Percentiles rank a stretch among this genome's conserved stretches.
phyloP scores from a whole-genome alignment of 768 basidiomycete genomes.

The Kwoniella dejecticola region DNA sequence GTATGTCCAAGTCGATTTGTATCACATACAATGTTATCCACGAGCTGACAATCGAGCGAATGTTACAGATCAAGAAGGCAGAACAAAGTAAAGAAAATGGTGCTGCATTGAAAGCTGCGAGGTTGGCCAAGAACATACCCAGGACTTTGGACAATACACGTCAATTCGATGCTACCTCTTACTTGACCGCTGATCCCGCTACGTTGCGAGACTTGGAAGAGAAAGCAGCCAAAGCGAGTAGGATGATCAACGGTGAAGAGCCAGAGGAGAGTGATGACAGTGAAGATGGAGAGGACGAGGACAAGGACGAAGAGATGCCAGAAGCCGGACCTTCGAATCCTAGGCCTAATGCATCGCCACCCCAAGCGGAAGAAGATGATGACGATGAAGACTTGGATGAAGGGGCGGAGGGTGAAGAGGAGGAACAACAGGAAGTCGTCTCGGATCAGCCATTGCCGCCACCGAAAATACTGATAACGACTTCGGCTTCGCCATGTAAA shows the following conservation, averaged over 20 bases:
- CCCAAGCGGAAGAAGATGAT: slow-evolving; percentile 12
- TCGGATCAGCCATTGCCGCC: slow-evolving; percentile 60
- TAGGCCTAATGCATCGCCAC: slow-evolving; percentile 41
- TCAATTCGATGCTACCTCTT: slow-evolving; percentile 62
- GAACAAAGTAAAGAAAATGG: slow-evolving; percentile 36
- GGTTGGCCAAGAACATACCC: slow-evolving; percentile 80
- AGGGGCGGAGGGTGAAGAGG: slow-evolving; percentile 32
- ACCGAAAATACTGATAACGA: slow-evolving; percentile 88
- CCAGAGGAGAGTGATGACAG: slow-evolving; percentile 47
- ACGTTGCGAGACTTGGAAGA: slow-evolving; percentile 40
- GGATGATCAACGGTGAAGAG: slow-evolving; percentile 64
- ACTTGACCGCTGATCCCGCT: slow-evolving; percentile 56
- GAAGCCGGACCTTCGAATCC: slow-evolving; percentile 57
- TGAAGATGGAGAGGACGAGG: slow-evolving; percentile 61
- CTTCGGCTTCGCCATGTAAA: slow-evolving; percentile 83
- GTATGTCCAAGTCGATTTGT: slow-evolving; percentile 62
- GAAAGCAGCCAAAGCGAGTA: slow-evolving; percentile 44
- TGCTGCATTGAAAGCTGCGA: slow-evolving; percentile 52
- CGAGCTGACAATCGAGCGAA: neutral
- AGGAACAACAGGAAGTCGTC: slow-evolving; percentile 41
- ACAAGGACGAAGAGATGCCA: slow-evolving; percentile 47
- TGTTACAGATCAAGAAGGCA: slow-evolving; percentile 40
- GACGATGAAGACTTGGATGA: slow-evolving; percentile 61
- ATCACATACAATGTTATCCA: neutral
- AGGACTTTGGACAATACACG: slow-evolving; percentile 91